Conservation (phyloP, 1,284 basidiomycete species). For the Naganishia sp. region DNA sequence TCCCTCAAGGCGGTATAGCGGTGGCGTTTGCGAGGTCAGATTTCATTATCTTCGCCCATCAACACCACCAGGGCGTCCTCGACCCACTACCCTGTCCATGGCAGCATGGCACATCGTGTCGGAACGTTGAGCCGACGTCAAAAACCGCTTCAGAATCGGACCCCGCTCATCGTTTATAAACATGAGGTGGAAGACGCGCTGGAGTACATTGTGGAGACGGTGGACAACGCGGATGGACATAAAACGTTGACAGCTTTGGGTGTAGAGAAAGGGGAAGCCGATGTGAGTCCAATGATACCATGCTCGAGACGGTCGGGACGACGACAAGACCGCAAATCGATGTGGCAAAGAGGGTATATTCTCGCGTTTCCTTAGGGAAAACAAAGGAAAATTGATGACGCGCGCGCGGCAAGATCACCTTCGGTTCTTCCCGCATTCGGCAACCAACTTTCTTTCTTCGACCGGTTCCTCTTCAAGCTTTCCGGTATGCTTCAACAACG, state of each 20-base stretch:
- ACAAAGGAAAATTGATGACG: constrained; percentile 14
- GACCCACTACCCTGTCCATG: constrained; percentile 28
- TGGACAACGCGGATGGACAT: constrained; percentile 29
- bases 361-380: constrained; percentile 22
- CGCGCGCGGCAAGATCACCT: constrained; percentile 23
- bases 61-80: constrained; percentile 23
- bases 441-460: constrained; percentile 2
- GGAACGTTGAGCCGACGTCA: constrained; percentile 30
- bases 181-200: constrained; percentile 32
- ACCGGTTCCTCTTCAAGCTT: constrained; percentile 4
- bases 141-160: constrained; percentile 30
- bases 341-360: constrained; percentile 20
- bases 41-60: constrained; percentile 1
- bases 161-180: constrained; percentile 30
- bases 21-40: background rate
- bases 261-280: constrained; percentile 51
- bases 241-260: constrained; percentile 41
- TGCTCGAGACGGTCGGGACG: constrained; percentile 26
- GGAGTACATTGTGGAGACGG: constrained; percentile 31
- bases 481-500: background rate
- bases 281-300: constrained; percentile 44
- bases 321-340: constrained; percentile 18
- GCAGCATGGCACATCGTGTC: constrained; percentile 30
- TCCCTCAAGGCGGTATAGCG: constrained; percentile 8
- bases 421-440: constrained; percentile 5